Base-by-base conservation (phyloP, 1,284 basidiomycete species). In the Ceratobasidium sp. region DNA sequence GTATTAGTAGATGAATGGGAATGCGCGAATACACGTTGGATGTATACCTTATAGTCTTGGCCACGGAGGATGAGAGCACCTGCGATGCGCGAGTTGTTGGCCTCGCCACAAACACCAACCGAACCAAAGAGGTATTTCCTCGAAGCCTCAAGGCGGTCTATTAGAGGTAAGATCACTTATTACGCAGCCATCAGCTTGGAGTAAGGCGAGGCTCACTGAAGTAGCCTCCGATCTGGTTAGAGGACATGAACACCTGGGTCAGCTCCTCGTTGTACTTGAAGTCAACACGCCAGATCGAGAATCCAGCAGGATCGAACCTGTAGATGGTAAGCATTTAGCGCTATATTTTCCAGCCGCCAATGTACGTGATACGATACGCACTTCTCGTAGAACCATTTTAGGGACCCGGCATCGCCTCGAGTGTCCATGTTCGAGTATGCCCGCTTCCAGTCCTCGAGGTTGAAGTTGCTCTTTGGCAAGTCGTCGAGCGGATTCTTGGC, bases 201-300 rank as follows among this genome's bases (percentile, higher is more conserved):
- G 23, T 26, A 18, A 26, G 18, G 63, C n/a, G 2, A 23, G 10
- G 81, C 82, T 60, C 61, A 83, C 82, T 87, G 91, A 97, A 98
- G 92, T 98, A 96, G 40, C 97, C 97, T 79, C 91, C 91, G 84
- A 98, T 93, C 87, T 93, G 93, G 88, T 94, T 94, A 82, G 92
- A 91, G 77, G 95, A 97, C 96, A 96, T 98, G 91, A 96, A 98
- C 77, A 90, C 90, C 86, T 92, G 91, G 56, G 96, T 97, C 81
- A 99, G 92, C 88, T 99, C 97, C 40, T 93, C 90, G 88, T 95
- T 95, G 92, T 98, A 99, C 90, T 98, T 97, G 94, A 96, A 99
- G 89, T 97, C 94, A 79, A 97, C 91, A 81, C 93, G 90, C 94
- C 95, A 97, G 85, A 94, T 86, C 80, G 96, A 97, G 92, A 93